Base-by-base conservation (phyloP, 139 green algal species). In the Parachlorella kessleri region DNA sequence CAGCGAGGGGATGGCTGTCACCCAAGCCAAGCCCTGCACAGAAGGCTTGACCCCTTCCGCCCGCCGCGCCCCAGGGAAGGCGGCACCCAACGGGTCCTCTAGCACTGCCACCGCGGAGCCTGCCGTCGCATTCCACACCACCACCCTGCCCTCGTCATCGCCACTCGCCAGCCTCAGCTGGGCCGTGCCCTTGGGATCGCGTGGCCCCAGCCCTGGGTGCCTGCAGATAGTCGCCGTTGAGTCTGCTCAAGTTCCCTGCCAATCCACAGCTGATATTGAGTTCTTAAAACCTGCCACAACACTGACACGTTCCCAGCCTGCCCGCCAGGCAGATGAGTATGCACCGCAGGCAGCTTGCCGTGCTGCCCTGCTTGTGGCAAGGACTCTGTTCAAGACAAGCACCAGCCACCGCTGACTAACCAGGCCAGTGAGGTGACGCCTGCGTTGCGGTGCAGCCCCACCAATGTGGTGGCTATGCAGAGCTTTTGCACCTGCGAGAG, bases 91-190 rank as follows among this genome's bases (percentile, higher is more conserved):
- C 6, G 86, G 75, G 73, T 94, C 88, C 23, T 92, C 88, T 73
- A 96, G 74, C 0, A 73, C 72, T 21, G 75, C 77, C 0, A 90
- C 48, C 14, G 86, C 71, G 4, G 78, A 71, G 2, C 80, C 88
- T 18, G 78, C 76, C 36, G 82, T 72, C 73, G 95, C 85, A 41
- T 93, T 88, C 93, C 93, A 97, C 55, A 96, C 84, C 40, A 92
- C 83, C 42, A 97, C 92, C 0, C 82, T 70, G 21, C 93, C 92
- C 3, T 92, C 80, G 18, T 70, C 71, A 68, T 97, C 93, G 6
- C 93, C 93, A 35, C 90, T 93, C 1, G 92, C 93, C 38, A 96
- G 84, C 72, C 92, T 90, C 81, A 80, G 73, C 70, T 40, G 37
- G 32, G 35, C 48, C 3, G 70, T 8, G 39, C 33, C 48, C 4